A percentile compares a stretch with the other conserved stretches of the same genome.
These are phyloP conservation scores for Asterionellopsis glacialis DNA, from an alignment of 108 stramenopile genomes.

Conservation along the genomic window DNA sequence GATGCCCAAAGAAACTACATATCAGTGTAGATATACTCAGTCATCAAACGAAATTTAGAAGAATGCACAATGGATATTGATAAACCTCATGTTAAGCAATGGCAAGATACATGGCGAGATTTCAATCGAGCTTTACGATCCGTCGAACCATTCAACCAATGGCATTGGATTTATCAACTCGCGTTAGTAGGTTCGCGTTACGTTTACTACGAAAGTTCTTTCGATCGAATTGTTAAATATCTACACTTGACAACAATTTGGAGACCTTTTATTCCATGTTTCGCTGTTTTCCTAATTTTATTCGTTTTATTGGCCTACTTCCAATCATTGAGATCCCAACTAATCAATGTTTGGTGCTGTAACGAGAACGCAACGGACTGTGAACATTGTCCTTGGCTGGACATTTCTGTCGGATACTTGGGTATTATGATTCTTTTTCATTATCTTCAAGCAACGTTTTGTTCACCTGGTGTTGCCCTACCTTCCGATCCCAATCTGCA, in stretches of 20 bases:
- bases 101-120: constrained; percentile 50
- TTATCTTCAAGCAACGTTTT: constrained; percentile 41
- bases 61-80: not conserved
- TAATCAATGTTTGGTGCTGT: constrained; percentile 41
- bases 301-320: constrained; percentile 23
- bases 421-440: constrained; percentile 55
- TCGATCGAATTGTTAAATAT: constrained; percentile 1
- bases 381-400: constrained; percentile 19
- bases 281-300: constrained; percentile 24
- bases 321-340: constrained; percentile 13
- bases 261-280: constrained; percentile 22
- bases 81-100: constrained; percentile 2
- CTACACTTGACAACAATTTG: constrained; percentile 23
- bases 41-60: not conserved
- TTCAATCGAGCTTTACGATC: constrained; percentile 56
- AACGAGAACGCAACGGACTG: constrained; percentile 1
- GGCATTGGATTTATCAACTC: constrained; percentile 57
- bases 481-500: not conserved
- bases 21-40: too few species aligned
- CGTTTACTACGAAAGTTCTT: not conserved
- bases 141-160: constrained; percentile 54
- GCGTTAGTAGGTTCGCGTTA: constrained; percentile 10
- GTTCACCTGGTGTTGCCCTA: constrained; percentile 63
- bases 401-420: constrained; percentile 32
- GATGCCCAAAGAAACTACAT: too few species aligned